These are phyloP conservation scores for Didymosphaeria variabile DNA, from an alignment of 2,329 filamentous ascomycete genomes.

Conservation along the genomic window DNA sequence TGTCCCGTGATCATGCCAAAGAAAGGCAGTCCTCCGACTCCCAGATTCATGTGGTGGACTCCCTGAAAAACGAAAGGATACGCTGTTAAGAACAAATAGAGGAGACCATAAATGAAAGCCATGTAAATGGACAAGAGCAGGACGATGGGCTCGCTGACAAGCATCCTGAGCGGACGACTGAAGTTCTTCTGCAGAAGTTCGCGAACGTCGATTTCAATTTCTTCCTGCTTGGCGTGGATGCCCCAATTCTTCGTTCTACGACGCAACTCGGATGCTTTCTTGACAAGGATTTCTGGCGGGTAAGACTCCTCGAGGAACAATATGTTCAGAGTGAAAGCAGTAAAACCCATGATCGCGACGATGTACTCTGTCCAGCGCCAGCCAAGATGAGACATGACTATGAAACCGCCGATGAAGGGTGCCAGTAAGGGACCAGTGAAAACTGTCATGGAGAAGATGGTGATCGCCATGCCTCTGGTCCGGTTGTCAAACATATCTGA, in stretches of 20 bases:
- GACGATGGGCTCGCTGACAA: conserved; percentile 60
- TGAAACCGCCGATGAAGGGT: conserved; percentile 65
- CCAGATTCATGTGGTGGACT: conserved; percentile 75
- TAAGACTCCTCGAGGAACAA: conserved; percentile 67
- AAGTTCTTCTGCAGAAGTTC: conserved; percentile 65
- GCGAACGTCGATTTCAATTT: conserved; percentile 61
- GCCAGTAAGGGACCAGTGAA: conserved; percentile 63
- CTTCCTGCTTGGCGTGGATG: conserved; percentile 67
- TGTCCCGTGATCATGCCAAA: conserved; percentile 85
- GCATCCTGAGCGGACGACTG: conserved; percentile 58
- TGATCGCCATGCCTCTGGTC: conserved; percentile 53
- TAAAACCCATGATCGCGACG: conserved; percentile 64
- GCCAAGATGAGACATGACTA: conserved; percentile 59
- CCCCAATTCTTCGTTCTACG: conserved; percentile 68
- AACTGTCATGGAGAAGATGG: conserved; percentile 61
- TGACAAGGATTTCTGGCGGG: conserved; percentile 65
- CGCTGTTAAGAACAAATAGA: conserved; percentile 87
- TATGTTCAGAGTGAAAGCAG: conserved; percentile 59
- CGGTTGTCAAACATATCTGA: conserved; percentile 63
- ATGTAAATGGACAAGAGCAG: conserved; percentile 47
- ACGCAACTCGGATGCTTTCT: conserved; percentile 64
- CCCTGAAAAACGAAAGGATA: conserved; percentile 82
- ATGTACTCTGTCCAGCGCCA: conserved; percentile 67
- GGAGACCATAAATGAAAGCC: conserved; percentile 66
- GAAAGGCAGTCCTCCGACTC: conserved; percentile 80